Evolutionary conservation across 179 eudicot species (phyloP).

Genomic region (Corrigiola litoralis): DNA sequence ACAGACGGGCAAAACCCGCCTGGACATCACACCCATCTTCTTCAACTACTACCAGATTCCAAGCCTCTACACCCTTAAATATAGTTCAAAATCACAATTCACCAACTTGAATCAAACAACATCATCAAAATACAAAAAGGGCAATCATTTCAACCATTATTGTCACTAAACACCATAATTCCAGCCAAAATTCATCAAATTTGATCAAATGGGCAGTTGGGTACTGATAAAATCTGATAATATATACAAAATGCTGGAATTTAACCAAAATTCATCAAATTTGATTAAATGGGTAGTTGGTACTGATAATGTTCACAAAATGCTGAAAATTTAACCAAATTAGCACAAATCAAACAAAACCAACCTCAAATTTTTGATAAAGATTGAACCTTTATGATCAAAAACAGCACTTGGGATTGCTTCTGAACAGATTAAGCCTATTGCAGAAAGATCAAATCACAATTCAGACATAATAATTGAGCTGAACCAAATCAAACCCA

Average conservation of each 20-base stretch:
- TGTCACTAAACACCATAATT: too few relatives aligned
- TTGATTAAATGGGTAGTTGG: slow-evolving; percentile 14
- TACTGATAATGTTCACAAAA: neutral
- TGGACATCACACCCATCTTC: slow-evolving; percentile 91
- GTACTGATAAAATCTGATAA: neutral
- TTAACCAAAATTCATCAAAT: slow-evolving; percentile 13
- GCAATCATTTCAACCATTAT: too few relatives aligned
- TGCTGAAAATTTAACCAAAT: slow-evolving; percentile 2
- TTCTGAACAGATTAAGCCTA: slow-evolving; percentile 23
- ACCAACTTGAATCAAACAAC: slow-evolving; percentile 17
- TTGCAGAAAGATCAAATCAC: slow-evolving; percentile 1
- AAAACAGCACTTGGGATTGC: slow-evolving; percentile 11
- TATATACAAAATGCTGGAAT: slow-evolving; percentile 3
- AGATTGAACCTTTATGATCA: slow-evolving; percentile 7
- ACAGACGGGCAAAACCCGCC: slow-evolving; percentile 83
- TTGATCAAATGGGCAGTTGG: slow-evolving; percentile 2
- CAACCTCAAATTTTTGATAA: slow-evolving; percentile 18
- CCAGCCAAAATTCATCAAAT: too few relatives aligned
- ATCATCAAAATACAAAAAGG: slow-evolving; percentile 1
- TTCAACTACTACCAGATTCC: slow-evolving; percentile 1
- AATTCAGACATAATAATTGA: neutral
- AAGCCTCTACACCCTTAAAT: slow-evolving; percentile 9
- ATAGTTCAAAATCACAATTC: slow-evolving; percentile 8
- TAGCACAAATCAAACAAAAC: slow-evolving; percentile 2
- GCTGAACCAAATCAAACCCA: slow-evolving; percentile 5